phyloP scores from a whole-genome alignment of 306 rosid genomes.

The Quercus gilva region DNA sequence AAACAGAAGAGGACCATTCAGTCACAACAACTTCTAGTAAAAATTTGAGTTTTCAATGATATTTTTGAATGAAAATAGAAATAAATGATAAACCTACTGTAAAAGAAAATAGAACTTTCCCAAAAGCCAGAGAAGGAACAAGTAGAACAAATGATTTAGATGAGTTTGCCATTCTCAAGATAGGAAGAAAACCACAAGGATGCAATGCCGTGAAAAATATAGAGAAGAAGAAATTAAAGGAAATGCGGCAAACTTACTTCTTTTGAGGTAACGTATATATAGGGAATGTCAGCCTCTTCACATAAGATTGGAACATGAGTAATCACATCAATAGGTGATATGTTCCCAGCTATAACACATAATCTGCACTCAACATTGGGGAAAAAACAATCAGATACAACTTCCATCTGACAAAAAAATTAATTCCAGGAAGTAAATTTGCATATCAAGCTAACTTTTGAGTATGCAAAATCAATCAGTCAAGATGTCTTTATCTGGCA shows the following conservation, averaged over 20 bases:
- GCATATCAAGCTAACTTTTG: background rate
- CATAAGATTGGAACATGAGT: slow-evolving; percentile 89
- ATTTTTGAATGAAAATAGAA: background rate
- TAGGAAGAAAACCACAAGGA: background rate
- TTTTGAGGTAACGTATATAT: slow-evolving; percentile 74
- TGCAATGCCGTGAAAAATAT: background rate
- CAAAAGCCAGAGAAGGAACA: background rate
- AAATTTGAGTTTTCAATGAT: background rate
- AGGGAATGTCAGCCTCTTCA: slow-evolving; percentile 82
- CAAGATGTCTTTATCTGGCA: no score
- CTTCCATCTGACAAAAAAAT: background rate
- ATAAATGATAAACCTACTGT: background rate
- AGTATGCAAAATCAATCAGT: background rate
- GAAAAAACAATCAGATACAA: background rate
- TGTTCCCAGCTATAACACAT: slow-evolving; percentile 92
- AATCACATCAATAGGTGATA: slow-evolving; percentile 92
- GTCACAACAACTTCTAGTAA: background rate
- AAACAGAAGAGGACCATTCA: background rate
- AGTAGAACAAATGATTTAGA: background rate
- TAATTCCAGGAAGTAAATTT: background rate
- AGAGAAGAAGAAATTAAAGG: background rate
- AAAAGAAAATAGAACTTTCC: background rate
- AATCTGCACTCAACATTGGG: slow-evolving; percentile 42
- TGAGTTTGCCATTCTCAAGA: background rate
- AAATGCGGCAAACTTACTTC: slow-evolving; percentile 50